Conservation (phyloP, 208 protist species). For the Borovskyia barvae region DNA sequence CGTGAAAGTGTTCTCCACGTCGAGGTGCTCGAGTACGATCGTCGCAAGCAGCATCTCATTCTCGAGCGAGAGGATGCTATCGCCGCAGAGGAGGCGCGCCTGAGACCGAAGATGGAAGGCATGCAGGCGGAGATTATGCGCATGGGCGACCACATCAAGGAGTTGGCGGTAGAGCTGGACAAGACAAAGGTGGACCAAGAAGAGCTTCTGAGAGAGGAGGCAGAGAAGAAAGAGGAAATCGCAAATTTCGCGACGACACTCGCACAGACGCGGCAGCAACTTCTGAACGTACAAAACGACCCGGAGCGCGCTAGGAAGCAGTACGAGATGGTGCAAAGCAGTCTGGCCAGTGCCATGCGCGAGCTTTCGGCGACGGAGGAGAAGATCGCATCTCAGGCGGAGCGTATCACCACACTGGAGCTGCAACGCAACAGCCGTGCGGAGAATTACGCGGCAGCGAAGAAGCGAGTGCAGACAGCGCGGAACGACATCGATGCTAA, state of each 20-base stretch:
- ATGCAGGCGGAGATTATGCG: slow-evolving; percentile 67
- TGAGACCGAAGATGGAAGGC: slow-evolving; percentile 81
- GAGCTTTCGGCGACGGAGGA: slow-evolving; percentile 69
- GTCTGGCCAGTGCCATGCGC: slow-evolving; percentile 49
- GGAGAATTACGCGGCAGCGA: slow-evolving; percentile 59
- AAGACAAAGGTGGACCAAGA: slow-evolving; percentile 39
- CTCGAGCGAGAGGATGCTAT: slow-evolving; percentile 88
- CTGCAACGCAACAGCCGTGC: slow-evolving; percentile 71
- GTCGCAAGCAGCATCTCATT: slow-evolving; percentile 82
- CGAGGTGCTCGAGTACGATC: slow-evolving; percentile 89
- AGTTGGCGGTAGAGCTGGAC: slow-evolving; percentile 44
- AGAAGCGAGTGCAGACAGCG: slow-evolving; percentile 62
- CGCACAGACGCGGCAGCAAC: slow-evolving; percentile 62
- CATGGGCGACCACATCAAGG: slow-evolving; percentile 80
- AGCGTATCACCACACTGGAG: slow-evolving; percentile 73
- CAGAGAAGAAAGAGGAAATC: slow-evolving; percentile 50
- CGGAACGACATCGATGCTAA: slow-evolving; percentile 71
- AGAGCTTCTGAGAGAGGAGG: slow-evolving; percentile 52
- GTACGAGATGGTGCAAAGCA: slow-evolving; percentile 68
- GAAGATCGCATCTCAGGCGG: slow-evolving; percentile 57
- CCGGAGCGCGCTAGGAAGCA: slow-evolving; percentile 83
- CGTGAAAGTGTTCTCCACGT: slow-evolving; percentile 91
- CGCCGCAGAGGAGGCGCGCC: slow-evolving; percentile 84
- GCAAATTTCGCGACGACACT: slow-evolving; percentile 51
- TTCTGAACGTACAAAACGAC: slow-evolving; percentile 76